Evolutionary conservation across 176 grass and related monocot species (phyloP).

Genomic region (Phragmites australis): DNA sequence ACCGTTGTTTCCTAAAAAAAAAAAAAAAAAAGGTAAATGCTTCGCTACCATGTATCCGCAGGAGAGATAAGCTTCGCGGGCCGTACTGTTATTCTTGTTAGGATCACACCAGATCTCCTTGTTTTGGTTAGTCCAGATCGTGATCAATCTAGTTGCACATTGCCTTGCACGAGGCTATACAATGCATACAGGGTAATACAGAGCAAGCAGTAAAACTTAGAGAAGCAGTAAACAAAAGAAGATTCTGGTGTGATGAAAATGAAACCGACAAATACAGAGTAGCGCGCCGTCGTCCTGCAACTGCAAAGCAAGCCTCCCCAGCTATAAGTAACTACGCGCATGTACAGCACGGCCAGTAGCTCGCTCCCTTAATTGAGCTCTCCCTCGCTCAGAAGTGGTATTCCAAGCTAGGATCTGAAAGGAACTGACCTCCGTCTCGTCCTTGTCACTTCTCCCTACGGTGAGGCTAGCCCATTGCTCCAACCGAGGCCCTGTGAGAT

Average conservation of each 20-base stretch:
- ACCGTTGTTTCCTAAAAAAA: too few species aligned
- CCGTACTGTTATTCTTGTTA: too few species aligned
- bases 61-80: too few species aligned
- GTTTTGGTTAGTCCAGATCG: too few species aligned
- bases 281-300: not conserved
- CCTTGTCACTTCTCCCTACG: not conserved
- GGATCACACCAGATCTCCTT: too few species aligned
- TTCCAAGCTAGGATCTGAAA: slow-evolving; percentile 27
- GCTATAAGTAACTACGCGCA: too few species aligned
- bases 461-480: not conserved
- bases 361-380: not conserved
- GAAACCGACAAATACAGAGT: not conserved
- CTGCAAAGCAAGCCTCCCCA: too few species aligned
- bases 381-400: not conserved
- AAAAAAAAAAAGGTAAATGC: too few species aligned
- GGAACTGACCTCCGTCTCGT: not conserved
- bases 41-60: too few species aligned
- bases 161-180: too few species aligned
- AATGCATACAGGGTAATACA: too few species aligned
- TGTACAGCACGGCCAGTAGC: not conserved
- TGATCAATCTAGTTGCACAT: too few species aligned
- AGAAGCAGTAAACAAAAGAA: not conserved
- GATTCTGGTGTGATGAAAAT: not conserved
- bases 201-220: not conserved
- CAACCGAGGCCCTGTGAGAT: not conserved